These are phyloP conservation scores for Berberis vulgaris DNA, from an alignment of 164 flowering plant genomes.

Conservation along the genomic window DNA sequence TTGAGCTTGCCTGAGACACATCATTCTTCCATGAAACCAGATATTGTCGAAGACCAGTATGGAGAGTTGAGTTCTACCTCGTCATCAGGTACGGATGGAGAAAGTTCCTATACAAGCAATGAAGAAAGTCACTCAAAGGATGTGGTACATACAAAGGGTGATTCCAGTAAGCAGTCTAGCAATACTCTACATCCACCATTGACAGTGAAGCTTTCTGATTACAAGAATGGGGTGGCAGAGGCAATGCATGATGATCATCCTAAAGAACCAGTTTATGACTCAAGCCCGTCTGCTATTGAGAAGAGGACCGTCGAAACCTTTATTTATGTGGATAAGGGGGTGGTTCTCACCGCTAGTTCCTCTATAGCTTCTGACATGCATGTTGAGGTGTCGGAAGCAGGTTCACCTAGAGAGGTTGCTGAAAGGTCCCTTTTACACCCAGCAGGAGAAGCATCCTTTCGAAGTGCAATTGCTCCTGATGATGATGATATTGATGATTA, in stretches of 20 bases:
- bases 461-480: constrained; percentile 7
- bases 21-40: constrained; percentile 18
- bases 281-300: constrained; percentile 42
- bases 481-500: constrained; percentile 11
- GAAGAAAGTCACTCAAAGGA: constrained; percentile 1
- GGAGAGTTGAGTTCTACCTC: constrained; percentile 15
- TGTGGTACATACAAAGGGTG: constrained; percentile 1
- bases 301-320: constrained; percentile 18
- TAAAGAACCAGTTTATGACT: constrained; percentile 65
- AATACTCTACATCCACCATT: constrained; percentile 1
- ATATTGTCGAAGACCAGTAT: constrained; percentile 24
- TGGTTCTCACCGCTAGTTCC: constrained; percentile 11
- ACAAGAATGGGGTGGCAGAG: constrained; percentile 4
- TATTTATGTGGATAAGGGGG: constrained; percentile 15
- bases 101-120: neutral
- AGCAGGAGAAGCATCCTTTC: constrained; percentile 15
- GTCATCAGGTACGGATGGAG: constrained; percentile 7
- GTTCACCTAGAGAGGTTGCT: constrained; percentile 14
- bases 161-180: constrained; percentile 2
- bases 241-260: constrained; percentile 22
- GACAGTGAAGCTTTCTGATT: neutral
- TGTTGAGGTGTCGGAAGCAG: constrained; percentile 23
- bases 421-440: constrained; percentile 12
- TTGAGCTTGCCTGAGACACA: constrained; percentile 7
- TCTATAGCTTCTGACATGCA: constrained; percentile 38